Evolutionary conservation across 441 rosid genomes (phyloP).

Genomic region (Breynia disticha): DNA sequence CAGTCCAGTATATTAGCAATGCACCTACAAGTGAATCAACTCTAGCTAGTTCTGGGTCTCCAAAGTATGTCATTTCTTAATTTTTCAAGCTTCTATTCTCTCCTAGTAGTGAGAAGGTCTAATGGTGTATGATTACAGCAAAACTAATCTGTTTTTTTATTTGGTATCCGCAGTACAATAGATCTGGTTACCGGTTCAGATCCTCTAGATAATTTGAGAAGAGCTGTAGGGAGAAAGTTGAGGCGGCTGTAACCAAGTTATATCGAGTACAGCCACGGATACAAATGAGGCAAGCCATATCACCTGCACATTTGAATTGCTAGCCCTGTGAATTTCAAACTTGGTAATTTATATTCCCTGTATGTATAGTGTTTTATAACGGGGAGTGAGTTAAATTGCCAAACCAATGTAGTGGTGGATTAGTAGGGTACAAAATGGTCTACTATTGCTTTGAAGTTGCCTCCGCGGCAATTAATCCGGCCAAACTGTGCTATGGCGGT

Average conservation of each 20-base stretch:
- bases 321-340: slow-evolving; percentile 8
- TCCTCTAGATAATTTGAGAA: slow-evolving; percentile 21
- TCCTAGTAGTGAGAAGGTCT: neutral
- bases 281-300: slow-evolving; percentile 9
- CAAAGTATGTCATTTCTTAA: slow-evolving; percentile 26
- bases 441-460: neutral
- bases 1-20: slow-evolving; percentile 44
- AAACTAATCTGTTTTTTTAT: neutral
- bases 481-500: too few species aligned
- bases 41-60: slow-evolving; percentile 27
- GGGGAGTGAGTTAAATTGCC: slow-evolving; percentile 24
- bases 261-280: slow-evolving; percentile 2
- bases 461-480: neutral
- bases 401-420: neutral
- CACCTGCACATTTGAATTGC: slow-evolving; percentile 9
- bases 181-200: slow-evolving; percentile 42
- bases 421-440: neutral
- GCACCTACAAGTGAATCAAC: slow-evolving; percentile 32
- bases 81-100: neutral
- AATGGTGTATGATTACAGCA: neutral
- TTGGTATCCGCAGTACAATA: slow-evolving; percentile 31
- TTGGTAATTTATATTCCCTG: slow-evolving; percentile 22
- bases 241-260: neutral
- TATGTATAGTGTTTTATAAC: slow-evolving; percentile 9
- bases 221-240: slow-evolving; percentile 11